Evolutionary conservation across 345 rosid genomes (phyloP).

Genomic region (Salix koriyanagi): DNA sequence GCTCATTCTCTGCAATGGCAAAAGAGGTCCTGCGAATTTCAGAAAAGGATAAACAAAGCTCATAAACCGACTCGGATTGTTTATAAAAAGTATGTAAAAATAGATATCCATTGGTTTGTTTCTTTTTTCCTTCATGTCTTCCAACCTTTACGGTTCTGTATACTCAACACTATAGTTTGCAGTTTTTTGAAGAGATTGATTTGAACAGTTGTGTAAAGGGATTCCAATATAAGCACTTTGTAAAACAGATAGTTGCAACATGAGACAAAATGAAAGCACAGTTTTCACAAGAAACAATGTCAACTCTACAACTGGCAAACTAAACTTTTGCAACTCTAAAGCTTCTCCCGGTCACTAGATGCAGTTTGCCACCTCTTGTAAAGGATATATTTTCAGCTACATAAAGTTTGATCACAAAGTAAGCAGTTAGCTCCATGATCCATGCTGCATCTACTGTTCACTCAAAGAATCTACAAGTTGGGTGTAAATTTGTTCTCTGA

Average conservation of each 20-base stretch:
- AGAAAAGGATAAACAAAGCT: constrained; percentile 53
- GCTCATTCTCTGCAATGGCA: constrained; percentile 83
- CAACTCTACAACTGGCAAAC: no score
- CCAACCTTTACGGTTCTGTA: no score
- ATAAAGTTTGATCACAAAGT: neutral
- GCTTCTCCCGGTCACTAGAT: no score
- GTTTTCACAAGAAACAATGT: no score
- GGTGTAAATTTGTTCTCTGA: constrained; percentile 39
- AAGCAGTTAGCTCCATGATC: neutral
- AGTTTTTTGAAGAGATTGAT: neutral
- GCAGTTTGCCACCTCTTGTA: no score
- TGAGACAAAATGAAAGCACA: neutral
- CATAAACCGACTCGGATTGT: constrained; percentile 9
- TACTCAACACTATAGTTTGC: no score
- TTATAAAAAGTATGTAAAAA: neutral
- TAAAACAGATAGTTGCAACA: neutral
- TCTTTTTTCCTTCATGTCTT: neutral
- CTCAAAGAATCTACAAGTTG: constrained; percentile 34
- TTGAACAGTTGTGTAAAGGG: neutral
- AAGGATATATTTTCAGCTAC: neutral
- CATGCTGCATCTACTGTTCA: constrained; percentile 12
- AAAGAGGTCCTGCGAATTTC: constrained; percentile 57
- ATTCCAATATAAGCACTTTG: no score
- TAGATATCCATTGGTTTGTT: neutral
- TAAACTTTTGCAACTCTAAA: no score